Conservation (phyloP, 305 asterid species). For the Fraxinus angustifolia region DNA sequence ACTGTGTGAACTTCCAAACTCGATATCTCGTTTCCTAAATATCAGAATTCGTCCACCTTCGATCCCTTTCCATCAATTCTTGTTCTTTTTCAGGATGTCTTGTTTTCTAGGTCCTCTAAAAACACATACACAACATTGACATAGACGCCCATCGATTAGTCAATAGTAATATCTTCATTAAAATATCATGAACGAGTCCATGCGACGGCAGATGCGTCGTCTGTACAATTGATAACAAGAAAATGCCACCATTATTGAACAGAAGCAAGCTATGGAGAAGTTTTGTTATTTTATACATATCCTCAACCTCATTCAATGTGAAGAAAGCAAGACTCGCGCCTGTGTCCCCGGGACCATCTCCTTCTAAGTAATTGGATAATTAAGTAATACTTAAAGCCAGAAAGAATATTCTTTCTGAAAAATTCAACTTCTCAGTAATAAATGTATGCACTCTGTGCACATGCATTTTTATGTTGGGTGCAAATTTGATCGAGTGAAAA, state of each 20-base stretch:
- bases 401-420: neutral
- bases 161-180: neutral
- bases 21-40: neutral
- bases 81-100: neutral
- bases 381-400: neutral
- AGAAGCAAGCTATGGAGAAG: neutral
- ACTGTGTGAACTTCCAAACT: neutral
- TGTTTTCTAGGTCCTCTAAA: neutral
- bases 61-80: neutral
- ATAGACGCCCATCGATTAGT: neutral
- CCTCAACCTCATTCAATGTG: neutral
- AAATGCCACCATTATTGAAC: neutral
- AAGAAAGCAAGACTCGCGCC: conserved; percentile 25
- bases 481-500: neutral
- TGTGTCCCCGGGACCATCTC: conserved; percentile 26
- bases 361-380: conserved; percentile 14
- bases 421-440: neutral
- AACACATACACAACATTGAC: neutral
- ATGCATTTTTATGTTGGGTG: conserved; percentile 1
- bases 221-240: neutral
- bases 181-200: neutral
- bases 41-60: neutral
- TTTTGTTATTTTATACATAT: neutral
- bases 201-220: neutral
- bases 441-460: conserved; percentile 19